Base-by-base conservation (phyloP, 2,329 filamentous ascomycete genomes). In the Colletotrichum liaoningense region DNA sequence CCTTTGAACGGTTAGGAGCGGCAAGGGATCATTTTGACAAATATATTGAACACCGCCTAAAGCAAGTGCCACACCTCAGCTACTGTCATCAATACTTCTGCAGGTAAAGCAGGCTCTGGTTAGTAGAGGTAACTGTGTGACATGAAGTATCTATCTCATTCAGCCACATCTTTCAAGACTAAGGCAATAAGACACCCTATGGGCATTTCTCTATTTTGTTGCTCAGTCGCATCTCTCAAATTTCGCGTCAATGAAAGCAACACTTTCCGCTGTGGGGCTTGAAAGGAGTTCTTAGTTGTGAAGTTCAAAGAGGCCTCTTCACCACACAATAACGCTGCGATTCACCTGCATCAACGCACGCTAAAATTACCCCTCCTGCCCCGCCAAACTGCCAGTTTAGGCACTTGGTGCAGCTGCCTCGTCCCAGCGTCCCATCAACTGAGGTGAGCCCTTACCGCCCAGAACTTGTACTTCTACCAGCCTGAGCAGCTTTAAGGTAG, bases 361-460 rank as follows among this genome's bases (percentile, higher is more conserved):
- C 72, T 72, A 72, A 63, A 74, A 72, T 67, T 72, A 74, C 72
- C 72, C 72, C 72, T 72, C 72, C 60, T 74, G 68, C 68, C 72
- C 71, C 70, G 66, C 70, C 59, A 73, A 64, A 70, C 70, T 69
- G 26, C 70, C 60, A 46, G 64, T 73, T 69, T 66, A 52, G 66
- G 42, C 42, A 49, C 38, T 14, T 5, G 16, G 38, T 60, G 66
- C 59, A 69, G 69, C 58, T 72, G 66, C 69, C 30, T 69, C 42
- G 24, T 58, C 59, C 60, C n/a, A 56, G 35, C 46, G 42, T 54
- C 22, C 52, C 57, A 56, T n/a, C 49, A 19, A 55, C 26, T 52
- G 30, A 56, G 16, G 35, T 42, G 14, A 42, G 38, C 24, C 24
- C 46, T n/a, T 65, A 59, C 38, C 52, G 30, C 52, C 59, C 59